Conservation (phyloP, 2,329 filamentous ascomycete species). For the Trichoderma atrobrunneum region DNA sequence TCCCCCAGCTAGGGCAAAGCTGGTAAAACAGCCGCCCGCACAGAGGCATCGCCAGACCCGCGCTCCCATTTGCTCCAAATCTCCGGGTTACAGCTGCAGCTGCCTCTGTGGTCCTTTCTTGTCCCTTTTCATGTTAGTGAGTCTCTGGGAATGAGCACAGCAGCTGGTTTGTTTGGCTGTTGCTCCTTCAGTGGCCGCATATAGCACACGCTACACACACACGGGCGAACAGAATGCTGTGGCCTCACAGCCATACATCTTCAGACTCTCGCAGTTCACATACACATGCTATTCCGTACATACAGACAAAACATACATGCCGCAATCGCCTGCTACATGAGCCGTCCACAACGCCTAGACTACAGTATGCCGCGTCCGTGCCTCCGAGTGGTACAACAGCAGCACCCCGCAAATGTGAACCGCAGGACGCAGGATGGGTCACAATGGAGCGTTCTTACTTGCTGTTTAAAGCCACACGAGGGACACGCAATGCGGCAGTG, state of each 20-base stretch:
- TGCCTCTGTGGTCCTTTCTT: not conserved
- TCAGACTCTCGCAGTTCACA: not conserved
- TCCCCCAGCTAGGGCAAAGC: conserved; percentile 17
- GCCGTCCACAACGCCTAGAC: conserved; percentile 7
- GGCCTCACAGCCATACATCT: not conserved
- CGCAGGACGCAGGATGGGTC: conserved; percentile 6
- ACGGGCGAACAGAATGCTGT: not conserved
- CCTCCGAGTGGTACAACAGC: conserved; percentile 6
- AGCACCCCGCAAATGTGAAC: conserved; percentile 20
- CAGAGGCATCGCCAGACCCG: conserved; percentile 4
- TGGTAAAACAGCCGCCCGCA: conserved; percentile 14
- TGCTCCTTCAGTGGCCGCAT: not conserved
- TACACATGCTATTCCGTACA: not conserved
- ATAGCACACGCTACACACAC: not conserved
- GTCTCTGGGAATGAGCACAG: not conserved
- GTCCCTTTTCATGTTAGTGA: not conserved
- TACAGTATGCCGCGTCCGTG: not conserved
- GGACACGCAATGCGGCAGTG: not conserved
- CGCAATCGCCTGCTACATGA: conserved; percentile 12
- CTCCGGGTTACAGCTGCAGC: conserved; percentile 11
- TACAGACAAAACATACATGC: conserved; percentile 8
- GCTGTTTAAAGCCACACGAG: not conserved
- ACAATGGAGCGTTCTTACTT: not conserved
- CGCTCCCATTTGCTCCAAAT: conserved; percentile 14
- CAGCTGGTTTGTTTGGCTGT: not conserved